A percentile compares a stretch with the other conserved stretches of the same genome.
These are phyloP conservation scores for Polygonum maritimum DNA, from an alignment of 148 eudicot species.

Conservation along the genomic window DNA sequence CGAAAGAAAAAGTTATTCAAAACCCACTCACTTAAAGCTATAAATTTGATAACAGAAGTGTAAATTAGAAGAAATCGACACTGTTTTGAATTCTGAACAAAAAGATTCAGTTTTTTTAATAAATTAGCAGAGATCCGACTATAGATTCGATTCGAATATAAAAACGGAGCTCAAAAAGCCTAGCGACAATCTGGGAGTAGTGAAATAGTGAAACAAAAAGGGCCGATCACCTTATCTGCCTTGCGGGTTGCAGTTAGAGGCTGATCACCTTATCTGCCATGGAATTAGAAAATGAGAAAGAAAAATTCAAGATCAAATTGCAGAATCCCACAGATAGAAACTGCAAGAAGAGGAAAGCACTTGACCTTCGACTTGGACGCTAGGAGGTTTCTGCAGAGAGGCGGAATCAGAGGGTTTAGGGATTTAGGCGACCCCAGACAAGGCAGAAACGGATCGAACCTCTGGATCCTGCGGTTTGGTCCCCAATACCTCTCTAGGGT, in stretches of 20 bases:
- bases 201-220: no score
- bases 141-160: no score
- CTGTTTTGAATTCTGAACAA: no score
- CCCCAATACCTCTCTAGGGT: no score
- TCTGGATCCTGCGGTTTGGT: constrained; percentile 35
- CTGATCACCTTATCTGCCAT: constrained; percentile 30
- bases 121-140: no score
- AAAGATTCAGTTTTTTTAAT: no score
- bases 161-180: no score
- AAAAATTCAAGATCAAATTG: background rate
- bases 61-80: no score
- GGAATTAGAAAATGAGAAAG: background rate
- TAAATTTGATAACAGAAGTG: no score
- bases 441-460: constrained; percentile 49
- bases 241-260: constrained; percentile 17
- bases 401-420: no score
- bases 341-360: constrained; percentile 20
- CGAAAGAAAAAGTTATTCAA: no score
- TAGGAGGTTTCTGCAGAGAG: constrained; percentile 34
- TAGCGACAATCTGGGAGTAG: background rate
- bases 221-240: constrained; percentile 28
- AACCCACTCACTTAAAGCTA: no score
- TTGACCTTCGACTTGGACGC: constrained; percentile 28
- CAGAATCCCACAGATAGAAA: background rate
- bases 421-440: constrained; percentile 17